A percentile compares a stretch with the other conserved stretches of the same genome.
Evolutionary conservation across 495 filamentous ascomycete genomes (phyloP).

Genomic region (Neurospora sp.): DNA sequence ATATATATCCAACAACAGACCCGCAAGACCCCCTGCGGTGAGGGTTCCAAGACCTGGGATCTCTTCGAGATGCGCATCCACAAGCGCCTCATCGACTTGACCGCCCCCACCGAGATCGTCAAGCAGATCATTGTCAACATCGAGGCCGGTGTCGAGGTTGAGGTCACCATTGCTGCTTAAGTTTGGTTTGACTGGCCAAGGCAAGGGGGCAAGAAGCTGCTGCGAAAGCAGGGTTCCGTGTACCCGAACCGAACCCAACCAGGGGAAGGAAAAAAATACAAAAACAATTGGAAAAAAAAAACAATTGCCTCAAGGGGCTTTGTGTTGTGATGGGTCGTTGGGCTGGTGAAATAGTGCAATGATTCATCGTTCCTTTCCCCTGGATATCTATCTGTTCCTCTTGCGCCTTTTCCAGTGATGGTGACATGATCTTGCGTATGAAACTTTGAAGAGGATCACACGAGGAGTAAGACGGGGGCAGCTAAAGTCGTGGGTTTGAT

Average conservation of each 20-base stretch:
- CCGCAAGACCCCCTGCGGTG: constrained; percentile 83
- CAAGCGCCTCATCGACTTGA: constrained; percentile 79
- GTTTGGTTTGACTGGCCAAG: neutral
- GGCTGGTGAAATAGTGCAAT: neutral
- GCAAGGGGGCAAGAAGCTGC: neutral
- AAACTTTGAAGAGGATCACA: neutral
- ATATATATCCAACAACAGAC: constrained; percentile 10
- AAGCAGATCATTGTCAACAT: constrained; percentile 99
- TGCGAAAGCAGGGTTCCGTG: neutral
- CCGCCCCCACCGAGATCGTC: constrained; percentile 96
- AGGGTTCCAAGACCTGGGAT: constrained; percentile 99
- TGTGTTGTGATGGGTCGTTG: neutral
- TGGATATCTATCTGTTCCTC: neutral
- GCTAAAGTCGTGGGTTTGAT: neutral
- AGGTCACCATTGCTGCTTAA: constrained; percentile 99
- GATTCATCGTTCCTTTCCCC: neutral
- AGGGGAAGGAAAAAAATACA: neutral
- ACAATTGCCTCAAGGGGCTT: too few relatives aligned
- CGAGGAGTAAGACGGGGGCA: neutral
- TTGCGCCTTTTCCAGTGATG: neutral
- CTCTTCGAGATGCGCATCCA: constrained; percentile 98
- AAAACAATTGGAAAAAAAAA: neutral
- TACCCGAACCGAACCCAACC: neutral
- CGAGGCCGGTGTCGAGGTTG: constrained; percentile 99
- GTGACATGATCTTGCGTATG: neutral